Conservation (phyloP, 371 early-diverging fungal species). For the Blakeslea trispora region DNA sequence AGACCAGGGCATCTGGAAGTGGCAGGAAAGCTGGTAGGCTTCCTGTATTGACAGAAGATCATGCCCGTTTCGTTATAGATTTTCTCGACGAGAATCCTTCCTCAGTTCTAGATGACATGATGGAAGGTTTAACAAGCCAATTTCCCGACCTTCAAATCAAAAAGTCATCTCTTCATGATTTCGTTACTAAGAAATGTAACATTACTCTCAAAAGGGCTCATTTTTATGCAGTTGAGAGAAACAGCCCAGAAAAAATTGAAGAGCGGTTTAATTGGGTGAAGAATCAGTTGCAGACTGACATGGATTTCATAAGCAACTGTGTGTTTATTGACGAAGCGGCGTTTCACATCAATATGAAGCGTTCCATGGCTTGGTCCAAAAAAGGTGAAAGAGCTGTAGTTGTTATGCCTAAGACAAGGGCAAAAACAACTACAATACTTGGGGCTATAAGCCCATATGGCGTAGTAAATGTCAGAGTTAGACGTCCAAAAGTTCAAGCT, state of each 20-base stretch:
- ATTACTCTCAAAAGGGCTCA: too few species aligned
- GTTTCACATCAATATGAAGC: slow-evolving; percentile 6
- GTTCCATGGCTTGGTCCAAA: slow-evolving; percentile 8
- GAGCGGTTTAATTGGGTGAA: background rate
- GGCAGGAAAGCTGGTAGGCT: slow-evolving; percentile 5
- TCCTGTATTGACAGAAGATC: too few species aligned
- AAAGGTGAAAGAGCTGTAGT: background rate
- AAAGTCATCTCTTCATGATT: slow-evolving; percentile 6
- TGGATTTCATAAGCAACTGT: slow-evolving; percentile 5
- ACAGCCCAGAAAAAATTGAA: slow-evolving; percentile 8
- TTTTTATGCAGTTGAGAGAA: background rate
- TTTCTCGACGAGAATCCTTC: slow-evolving; percentile 14
- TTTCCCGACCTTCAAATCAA: slow-evolving; percentile 9
- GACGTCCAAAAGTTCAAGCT: background rate
- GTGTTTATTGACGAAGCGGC: slow-evolving; percentile 13
- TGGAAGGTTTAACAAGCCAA: slow-evolving; percentile 3
- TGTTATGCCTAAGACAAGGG: slow-evolving; percentile 1
- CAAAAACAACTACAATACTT: slow-evolving; percentile 2
- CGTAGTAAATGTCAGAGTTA: background rate
- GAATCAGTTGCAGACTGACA: background rate
- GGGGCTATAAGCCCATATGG: slow-evolving; percentile 3
- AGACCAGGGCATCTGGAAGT: background rate
- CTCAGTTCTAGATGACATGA: slow-evolving; percentile 9
- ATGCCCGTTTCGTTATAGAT: too few species aligned
- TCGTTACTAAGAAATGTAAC: slow-evolving; percentile 1